A percentile compares a stretch with the other conserved stretches of the same genome.
These are phyloP conservation scores for Silybum marianum DNA, from an alignment of 129 eudicot genomes.

Conservation along the genomic window DNA sequence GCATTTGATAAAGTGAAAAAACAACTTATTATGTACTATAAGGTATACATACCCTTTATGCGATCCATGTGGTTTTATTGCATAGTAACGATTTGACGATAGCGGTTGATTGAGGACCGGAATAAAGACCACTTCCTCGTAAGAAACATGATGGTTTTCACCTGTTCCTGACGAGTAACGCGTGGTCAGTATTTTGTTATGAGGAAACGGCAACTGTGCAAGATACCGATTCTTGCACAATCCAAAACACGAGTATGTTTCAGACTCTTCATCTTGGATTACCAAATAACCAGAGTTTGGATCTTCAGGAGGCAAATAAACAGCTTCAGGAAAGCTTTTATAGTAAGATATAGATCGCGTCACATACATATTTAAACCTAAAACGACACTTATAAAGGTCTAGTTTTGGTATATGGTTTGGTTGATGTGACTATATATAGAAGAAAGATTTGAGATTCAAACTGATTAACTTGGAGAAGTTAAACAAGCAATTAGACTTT, in stretches of 20 bases:
- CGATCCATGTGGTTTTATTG: constrained; percentile 52
- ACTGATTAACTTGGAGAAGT: constrained; percentile 21
- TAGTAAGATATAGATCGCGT: constrained; percentile 64
- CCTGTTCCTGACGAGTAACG: constrained; percentile 19
- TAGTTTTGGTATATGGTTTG: background rate
- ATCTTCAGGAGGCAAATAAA: constrained; percentile 56
- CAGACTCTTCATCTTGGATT: constrained; percentile 46
- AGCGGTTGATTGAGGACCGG: constrained; percentile 72
- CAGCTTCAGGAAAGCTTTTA: constrained; percentile 41
- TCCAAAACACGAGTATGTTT: constrained; percentile 61
- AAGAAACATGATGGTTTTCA: background rate
- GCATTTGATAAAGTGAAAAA: background rate
- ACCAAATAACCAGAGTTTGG: constrained; percentile 51
- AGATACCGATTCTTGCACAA: constrained; percentile 38
- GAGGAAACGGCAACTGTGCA: constrained; percentile 60
- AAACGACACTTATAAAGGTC: background rate
- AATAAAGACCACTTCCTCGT: constrained; percentile 34
- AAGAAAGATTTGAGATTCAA: background rate
- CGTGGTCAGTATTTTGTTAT: constrained; percentile 58
- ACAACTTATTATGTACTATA: background rate
- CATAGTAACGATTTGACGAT: constrained; percentile 64
- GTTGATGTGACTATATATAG: background rate
- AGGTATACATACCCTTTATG: constrained; percentile 65
- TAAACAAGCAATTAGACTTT: constrained; percentile 18
- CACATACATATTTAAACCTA: constrained; percentile 48